These are phyloP conservation scores for Allium fistulosum DNA, from an alignment of 106 monocot genomes.

Conservation along the genomic window DNA sequence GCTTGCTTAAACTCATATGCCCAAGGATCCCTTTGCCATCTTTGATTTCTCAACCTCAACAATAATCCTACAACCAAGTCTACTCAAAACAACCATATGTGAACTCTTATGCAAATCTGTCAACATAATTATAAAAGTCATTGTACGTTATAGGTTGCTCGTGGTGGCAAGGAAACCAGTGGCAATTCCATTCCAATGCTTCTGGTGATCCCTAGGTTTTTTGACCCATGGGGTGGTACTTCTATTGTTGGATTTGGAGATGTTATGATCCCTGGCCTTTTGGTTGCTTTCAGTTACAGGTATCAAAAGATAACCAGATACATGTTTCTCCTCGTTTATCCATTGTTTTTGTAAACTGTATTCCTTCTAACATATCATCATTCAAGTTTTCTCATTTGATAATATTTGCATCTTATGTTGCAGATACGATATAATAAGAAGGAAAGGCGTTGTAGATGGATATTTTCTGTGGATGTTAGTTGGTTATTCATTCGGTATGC, in stretches of 20 bases:
- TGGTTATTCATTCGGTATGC: constrained; percentile 8
- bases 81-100: neutral
- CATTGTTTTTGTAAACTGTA: neutral
- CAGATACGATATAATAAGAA: constrained; percentile 2
- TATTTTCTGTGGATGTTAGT: constrained; percentile 10
- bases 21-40: neutral
- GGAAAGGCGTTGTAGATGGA: neutral
- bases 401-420: neutral
- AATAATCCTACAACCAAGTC: neutral
- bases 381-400: neutral
- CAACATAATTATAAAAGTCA: neutral
- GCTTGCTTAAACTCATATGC: neutral
- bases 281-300: constrained; percentile 19
- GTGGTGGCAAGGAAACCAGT: neutral
- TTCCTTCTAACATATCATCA: neutral
- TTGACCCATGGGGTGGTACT: constrained; percentile 23
- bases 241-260: constrained; percentile 22
- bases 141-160: constrained; percentile 4
- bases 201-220: constrained; percentile 9
- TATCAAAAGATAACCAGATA: neutral
- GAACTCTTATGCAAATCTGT: neutral
- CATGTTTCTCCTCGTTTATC: neutral
- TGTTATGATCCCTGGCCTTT: constrained; percentile 19
- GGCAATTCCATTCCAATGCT: constrained; percentile 4
- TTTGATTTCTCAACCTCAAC: neutral